Conservation (phyloP, 1,139 yeast genomes). For the Geotrichum reessii region DNA sequence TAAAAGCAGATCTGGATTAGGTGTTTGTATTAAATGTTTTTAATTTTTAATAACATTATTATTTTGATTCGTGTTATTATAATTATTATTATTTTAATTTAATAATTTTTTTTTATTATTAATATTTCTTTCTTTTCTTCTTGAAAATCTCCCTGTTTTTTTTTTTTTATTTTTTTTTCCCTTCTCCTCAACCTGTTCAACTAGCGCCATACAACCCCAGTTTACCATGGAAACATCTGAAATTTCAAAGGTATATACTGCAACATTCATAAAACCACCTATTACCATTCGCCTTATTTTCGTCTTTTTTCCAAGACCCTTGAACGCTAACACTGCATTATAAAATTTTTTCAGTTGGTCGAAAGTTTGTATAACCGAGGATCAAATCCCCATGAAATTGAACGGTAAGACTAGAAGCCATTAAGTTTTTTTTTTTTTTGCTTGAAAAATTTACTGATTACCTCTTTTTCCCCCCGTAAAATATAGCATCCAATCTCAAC, state of each 20-base stretch:
- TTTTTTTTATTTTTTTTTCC: no score
- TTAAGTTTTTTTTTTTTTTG: background rate
- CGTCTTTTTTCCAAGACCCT: background rate
- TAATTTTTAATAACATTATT: no score
- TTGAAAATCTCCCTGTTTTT: background rate
- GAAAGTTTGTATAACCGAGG: constrained; percentile 5
- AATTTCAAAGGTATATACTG: background rate
- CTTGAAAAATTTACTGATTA: background rate
- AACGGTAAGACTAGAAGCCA: background rate
- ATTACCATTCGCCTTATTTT: background rate
- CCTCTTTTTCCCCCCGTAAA: background rate
- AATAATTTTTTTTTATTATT: background rate
- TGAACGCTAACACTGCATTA: background rate
- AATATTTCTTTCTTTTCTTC: background rate
- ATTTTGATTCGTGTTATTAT: no score
- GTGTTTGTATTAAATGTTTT: no score
- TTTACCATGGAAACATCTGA: background rate
- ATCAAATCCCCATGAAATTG: constrained; percentile 3
- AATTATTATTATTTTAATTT: background rate
- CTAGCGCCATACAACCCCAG: background rate
- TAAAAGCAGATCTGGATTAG: background rate
- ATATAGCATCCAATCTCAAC: constrained; percentile 39
- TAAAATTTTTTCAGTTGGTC: constrained; percentile 5
- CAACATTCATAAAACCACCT: background rate
- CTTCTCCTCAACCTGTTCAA: background rate